These are phyloP conservation scores for Chlamydomonas sp. DNA, from an alignment of 139 green algal genomes.

Conservation along the genomic window DNA sequence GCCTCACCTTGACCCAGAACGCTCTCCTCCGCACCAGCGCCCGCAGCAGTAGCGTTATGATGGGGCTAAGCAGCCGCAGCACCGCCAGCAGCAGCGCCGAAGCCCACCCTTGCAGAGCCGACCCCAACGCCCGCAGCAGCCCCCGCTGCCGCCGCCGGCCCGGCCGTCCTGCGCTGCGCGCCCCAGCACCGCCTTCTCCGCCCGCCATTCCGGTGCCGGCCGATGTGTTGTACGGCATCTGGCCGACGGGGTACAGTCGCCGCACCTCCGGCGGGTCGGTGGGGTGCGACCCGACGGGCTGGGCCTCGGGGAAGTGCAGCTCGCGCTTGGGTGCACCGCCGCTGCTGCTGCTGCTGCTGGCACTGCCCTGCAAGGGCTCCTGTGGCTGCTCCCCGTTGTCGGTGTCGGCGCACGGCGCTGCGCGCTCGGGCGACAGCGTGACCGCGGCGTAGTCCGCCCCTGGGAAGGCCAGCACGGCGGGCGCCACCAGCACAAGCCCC, in stretches of 20 bases:
- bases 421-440: neutral
- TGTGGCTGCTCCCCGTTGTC: neutral
- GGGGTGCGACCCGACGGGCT: neutral
- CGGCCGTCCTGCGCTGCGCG: neutral
- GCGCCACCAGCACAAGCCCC: constrained; percentile 82
- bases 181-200: neutral
- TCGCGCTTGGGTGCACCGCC: neutral
- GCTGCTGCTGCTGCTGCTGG: constrained; percentile 1
- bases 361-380: neutral
- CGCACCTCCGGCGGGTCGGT: constrained; percentile 32
- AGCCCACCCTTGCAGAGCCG: neutral
- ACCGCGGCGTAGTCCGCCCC: neutral
- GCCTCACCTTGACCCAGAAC: constrained; percentile 72
- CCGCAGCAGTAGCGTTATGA: constrained; percentile 73
- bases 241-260: constrained; percentile 14
- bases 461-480: constrained; percentile 75
- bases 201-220: neutral
- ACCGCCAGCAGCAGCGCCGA: constrained; percentile 32
- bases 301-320: neutral
- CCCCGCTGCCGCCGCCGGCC: neutral
- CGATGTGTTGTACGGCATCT: neutral
- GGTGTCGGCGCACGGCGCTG: neutral
- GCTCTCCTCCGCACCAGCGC: constrained; percentile 58
- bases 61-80: constrained; percentile 50
- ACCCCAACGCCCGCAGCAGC: constrained; percentile 1